A percentile compares a stretch with the other conserved stretches of the same genome.
Evolutionary conservation across 2,329 filamentous ascomycete genomes (phyloP).

Genomic region (Hypoxylon rubiginosum): DNA sequence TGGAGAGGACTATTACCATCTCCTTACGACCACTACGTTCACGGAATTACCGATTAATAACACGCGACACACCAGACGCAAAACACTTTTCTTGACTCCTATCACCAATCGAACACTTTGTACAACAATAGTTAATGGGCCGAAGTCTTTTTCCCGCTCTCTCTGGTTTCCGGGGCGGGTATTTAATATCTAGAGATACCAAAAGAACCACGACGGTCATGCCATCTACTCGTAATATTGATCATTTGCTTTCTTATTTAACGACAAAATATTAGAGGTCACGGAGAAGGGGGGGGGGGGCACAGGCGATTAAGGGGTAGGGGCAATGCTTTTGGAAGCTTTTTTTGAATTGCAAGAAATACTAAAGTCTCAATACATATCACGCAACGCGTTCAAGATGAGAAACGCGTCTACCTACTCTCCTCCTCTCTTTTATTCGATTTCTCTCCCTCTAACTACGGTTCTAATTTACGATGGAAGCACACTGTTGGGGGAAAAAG

Average conservation of each 20-base stretch:
- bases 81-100: slow-evolving; percentile 38
- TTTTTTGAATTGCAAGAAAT: slow-evolving; percentile 42
- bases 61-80: slow-evolving; percentile 35
- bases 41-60: slow-evolving; percentile 31
- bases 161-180: slow-evolving; percentile 35
- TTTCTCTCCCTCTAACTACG: slow-evolving; percentile 23
- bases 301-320: slow-evolving; percentile 17
- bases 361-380: slow-evolving; percentile 48
- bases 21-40: slow-evolving; percentile 31
- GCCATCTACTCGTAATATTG: slow-evolving; percentile 42
- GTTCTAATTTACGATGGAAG: slow-evolving; percentile 24
- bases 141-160: slow-evolving; percentile 35
- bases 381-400: slow-evolving; percentile 44
- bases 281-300: slow-evolving; percentile 36
- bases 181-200: slow-evolving; percentile 47
- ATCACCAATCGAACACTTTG: slow-evolving; percentile 38
- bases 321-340: slow-evolving; percentile 31
- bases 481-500: slow-evolving; percentile 14
- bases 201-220: slow-evolving; percentile 46
- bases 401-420: slow-evolving; percentile 34
- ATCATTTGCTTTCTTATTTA: slow-evolving; percentile 37
- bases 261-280: slow-evolving; percentile 49
- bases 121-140: slow-evolving; percentile 48
- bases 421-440: slow-evolving; percentile 28
- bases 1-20: slow-evolving; percentile 10